Conservation (phyloP, 176 grass and related monocot genomes). For the Elaeis guineensis region DNA sequence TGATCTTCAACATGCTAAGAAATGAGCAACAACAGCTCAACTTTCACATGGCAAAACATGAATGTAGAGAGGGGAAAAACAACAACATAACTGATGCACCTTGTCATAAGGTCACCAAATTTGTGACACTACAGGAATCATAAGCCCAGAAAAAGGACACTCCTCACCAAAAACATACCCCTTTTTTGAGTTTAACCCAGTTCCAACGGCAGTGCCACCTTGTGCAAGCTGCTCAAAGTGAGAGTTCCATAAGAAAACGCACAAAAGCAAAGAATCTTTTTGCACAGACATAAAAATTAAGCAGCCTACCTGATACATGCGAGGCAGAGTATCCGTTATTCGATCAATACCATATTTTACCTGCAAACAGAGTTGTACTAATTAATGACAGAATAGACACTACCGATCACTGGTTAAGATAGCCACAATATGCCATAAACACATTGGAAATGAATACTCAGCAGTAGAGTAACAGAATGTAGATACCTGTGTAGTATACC, state of each 20-base stretch:
- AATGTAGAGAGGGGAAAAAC: no score
- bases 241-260: constrained; percentile 17
- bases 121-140: no score
- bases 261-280: no score
- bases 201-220: constrained; percentile 99
- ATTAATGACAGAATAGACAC: no score
- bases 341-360: constrained; percentile 89
- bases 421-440: no score
- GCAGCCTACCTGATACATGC: constrained; percentile 81
- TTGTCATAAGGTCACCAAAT: no score
- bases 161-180: constrained; percentile 36
- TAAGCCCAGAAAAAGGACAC: not conserved
- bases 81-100: no score
- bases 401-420: no score
- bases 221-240: constrained; percentile 68
- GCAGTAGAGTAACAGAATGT: constrained; percentile 1
- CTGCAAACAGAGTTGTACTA: constrained; percentile 33
- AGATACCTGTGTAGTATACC: constrained; percentile 81
- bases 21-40: no score
- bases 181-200: constrained; percentile 94
- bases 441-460: no score
- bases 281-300: constrained; percentile 6
- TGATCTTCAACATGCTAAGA: no score
- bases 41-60: no score
- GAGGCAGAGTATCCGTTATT: constrained; percentile 62